Base-by-base conservation (phyloP, 441 rosid genomes). In the Adansonia rubrostipa region DNA sequence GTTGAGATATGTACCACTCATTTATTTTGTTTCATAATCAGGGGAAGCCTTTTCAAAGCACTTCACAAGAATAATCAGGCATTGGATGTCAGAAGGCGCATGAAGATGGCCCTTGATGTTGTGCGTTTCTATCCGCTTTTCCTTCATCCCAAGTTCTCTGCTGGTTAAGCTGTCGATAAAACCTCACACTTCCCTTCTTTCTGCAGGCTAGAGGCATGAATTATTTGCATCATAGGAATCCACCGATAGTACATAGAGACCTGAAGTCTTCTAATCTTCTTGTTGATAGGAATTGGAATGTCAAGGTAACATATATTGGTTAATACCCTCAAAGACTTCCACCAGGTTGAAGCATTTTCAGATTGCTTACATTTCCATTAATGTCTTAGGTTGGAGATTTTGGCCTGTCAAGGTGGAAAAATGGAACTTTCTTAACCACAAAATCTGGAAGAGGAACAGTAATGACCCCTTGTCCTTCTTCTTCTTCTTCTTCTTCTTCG, bases 201-300 rank as follows among this genome's bases (percentile, higher is more conserved):
- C 77, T 84, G 84, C 90, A 95, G 99, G 97, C 96, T 69, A 85
- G 91, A 85, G 98, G 97, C 71, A 91, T 93, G 97, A 92, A 95
- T 78, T 95, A 95, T 83, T 85, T 93, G 82, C 99, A 95, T 80
- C 92, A 73, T 62, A 88, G 99, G 79, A 91, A 89, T 80, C 98
- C 96, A 9, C 92, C 95, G 14, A 95, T 91, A 67, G 90, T 95
- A 45, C 99, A 95, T 74, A 86, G 95, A 72, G 97, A 95, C 85
- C 84, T 95, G 22, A 95, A 92, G 81, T 93, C 99, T 45, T 93
- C 97, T 44, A 95, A 95, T 85, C 89, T 95, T 57, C 93, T 95
- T 1, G 97, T 95, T 54, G 95, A 93, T 72, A 90, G 77, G 80
- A 93, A 92, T 87, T 92, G 97, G 99, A 89, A 85, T 11, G 97